phyloP scores from a whole-genome alignment of 2,329 filamentous ascomycete genomes.

The Ophiostoma perfectum region DNA sequence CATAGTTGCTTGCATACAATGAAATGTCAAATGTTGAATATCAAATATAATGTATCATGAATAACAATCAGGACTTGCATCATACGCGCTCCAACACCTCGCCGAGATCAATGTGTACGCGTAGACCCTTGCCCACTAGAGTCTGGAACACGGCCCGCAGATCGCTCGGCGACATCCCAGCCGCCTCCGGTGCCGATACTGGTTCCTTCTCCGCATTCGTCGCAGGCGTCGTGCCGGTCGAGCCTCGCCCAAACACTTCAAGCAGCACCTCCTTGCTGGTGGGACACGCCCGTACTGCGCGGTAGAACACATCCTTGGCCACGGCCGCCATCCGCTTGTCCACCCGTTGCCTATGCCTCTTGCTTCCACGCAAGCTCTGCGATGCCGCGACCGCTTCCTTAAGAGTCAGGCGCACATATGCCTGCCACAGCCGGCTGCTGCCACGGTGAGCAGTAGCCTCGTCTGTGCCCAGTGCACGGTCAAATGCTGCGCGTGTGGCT shows the following conservation, averaged over 20 bases:
- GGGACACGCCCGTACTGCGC: slow-evolving; percentile 44
- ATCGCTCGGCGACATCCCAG: slow-evolving; percentile 44
- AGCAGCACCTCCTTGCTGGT: slow-evolving; percentile 48
- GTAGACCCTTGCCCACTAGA: slow-evolving; percentile 24
- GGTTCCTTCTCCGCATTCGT: too few relatives aligned
- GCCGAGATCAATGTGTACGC: slow-evolving; percentile 27
- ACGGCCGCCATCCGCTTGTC: slow-evolving; percentile 20
- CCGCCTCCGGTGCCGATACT: background rate
- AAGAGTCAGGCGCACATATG: slow-evolving; percentile 43
- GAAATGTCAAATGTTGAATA: background rate
- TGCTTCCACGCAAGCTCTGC: slow-evolving; percentile 32
- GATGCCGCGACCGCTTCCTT: slow-evolving; percentile 18
- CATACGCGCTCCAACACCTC: slow-evolving; percentile 22
- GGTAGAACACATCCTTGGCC: slow-evolving; percentile 46
- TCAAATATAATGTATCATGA: background rate
- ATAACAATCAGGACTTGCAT: background rate
- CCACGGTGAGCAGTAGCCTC: slow-evolving; percentile 21
- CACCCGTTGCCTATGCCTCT: background rate
- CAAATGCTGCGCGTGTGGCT: slow-evolving; percentile 42
- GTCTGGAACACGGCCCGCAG: slow-evolving; percentile 40
- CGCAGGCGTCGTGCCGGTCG: background rate
- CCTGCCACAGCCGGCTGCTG: slow-evolving; percentile 41
- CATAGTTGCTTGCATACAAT: too few relatives aligned
- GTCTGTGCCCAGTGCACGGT: slow-evolving; percentile 41
- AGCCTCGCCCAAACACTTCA: slow-evolving; percentile 41